phyloP scores from a whole-genome alignment of 1,139 yeast species.

The Geotrichum restrictum region DNA sequence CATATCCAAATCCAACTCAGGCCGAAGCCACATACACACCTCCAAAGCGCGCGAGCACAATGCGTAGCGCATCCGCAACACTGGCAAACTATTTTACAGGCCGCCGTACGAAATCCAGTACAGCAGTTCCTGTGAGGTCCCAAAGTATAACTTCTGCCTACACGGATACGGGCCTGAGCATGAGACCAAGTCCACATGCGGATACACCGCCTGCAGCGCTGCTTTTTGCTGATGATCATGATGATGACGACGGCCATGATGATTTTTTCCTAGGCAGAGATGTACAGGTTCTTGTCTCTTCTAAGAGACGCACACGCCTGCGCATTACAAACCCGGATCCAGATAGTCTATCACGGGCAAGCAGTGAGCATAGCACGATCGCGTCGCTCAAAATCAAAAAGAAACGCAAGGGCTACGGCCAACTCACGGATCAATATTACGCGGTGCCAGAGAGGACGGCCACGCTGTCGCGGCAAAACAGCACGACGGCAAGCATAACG shows the following conservation, averaged over 20 bases:
- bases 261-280: slow-evolving; percentile 51
- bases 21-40: neutral
- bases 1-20: neutral
- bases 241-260: slow-evolving; percentile 38
- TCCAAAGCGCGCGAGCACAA: slow-evolving; percentile 12
- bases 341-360: slow-evolving; percentile 18
- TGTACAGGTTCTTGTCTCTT: slow-evolving; percentile 69
- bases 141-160: neutral
- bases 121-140: neutral
- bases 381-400: slow-evolving; percentile 18
- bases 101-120: slow-evolving; percentile 8
- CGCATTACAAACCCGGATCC: slow-evolving; percentile 60
- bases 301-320: slow-evolving; percentile 60
- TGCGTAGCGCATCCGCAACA: slow-evolving; percentile 14
- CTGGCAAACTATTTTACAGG: slow-evolving; percentile 14
- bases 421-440: neutral
- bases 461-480: too few relatives aligned
- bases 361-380: slow-evolving; percentile 19
- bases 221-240: slow-evolving; percentile 15
- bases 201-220: slow-evolving; percentile 6
- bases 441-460: too few relatives aligned
- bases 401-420: slow-evolving; percentile 6
- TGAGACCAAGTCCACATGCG: neutral
- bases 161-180: too few relatives aligned
- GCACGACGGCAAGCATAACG: slow-evolving; percentile 6